These are phyloP conservation scores for Bolboschoenoplectus hybrid DNA, from an alignment of 202 grass and related monocot species.

Conservation along the genomic window DNA sequence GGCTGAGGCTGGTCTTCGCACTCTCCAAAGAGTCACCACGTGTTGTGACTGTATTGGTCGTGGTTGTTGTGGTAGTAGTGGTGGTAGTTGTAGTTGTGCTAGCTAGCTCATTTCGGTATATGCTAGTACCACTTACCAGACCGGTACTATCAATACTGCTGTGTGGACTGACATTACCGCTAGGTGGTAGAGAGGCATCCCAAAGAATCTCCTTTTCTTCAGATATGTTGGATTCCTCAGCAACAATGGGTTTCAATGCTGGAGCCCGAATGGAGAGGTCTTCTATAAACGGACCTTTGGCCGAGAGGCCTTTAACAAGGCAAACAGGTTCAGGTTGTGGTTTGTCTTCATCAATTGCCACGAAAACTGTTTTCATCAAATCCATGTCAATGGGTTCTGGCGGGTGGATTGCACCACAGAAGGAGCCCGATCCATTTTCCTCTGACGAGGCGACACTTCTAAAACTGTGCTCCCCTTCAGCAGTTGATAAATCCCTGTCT, in stretches of 20 bases:
- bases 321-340: conserved; percentile 40
- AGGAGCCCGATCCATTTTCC: conserved; percentile 63
- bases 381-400: conserved; percentile 87
- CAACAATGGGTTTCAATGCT: conserved; percentile 49
- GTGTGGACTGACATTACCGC: conserved; percentile 95
- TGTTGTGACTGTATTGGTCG: conserved; percentile 54
- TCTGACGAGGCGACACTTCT: conserved; percentile 72
- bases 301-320: conserved; percentile 61
- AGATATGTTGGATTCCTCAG: conserved; percentile 44
- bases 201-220: conserved; percentile 96
- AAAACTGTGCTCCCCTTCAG: conserved; percentile 78
- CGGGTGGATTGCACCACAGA: conserved; percentile 85
- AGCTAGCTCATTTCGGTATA: conserved; percentile 57
- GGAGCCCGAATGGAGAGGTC: conserved; percentile 63
- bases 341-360: conserved; percentile 78
- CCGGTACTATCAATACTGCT: conserved; percentile 93
- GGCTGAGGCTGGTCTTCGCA: conserved; percentile 89
- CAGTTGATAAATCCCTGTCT: conserved; percentile 52
- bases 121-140: conserved; percentile 63
- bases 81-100: conserved; percentile 52
- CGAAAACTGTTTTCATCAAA: conserved; percentile 88
- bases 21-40: conserved; percentile 73
- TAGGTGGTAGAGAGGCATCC: conserved; percentile 89
- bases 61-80: conserved; percentile 56
- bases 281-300: conserved; percentile 80